A percentile compares a stretch with the other conserved stretches of the same genome.
These are phyloP conservation scores for Fremontodendron californicum DNA, from an alignment of 345 rosid genomes.

Conservation along the genomic window DNA sequence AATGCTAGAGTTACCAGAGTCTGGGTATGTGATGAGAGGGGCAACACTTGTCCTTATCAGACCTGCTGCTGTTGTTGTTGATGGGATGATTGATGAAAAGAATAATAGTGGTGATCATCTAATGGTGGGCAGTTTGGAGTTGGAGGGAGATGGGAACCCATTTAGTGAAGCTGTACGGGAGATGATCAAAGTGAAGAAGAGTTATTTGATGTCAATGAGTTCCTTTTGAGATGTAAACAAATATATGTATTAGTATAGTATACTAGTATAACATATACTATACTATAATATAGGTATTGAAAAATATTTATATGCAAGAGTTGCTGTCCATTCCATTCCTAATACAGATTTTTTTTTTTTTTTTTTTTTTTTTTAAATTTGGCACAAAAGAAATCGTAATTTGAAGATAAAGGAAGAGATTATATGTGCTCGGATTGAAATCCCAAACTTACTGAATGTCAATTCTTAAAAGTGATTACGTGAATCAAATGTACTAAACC, in stretches of 20 bases:
- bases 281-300: background rate
- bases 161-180: slow-evolving; percentile 39
- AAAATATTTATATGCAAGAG: background rate
- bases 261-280: too few species aligned
- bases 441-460: too few species aligned
- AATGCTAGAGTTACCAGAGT: slow-evolving; percentile 32
- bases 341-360: too few species aligned
- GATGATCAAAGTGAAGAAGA: slow-evolving; percentile 41
- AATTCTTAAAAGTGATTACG: too few species aligned
- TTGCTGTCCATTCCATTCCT: background rate
- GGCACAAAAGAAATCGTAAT: too few species aligned
- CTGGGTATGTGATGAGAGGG: slow-evolving; percentile 37
- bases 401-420: too few species aligned
- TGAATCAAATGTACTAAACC: too few species aligned
- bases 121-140: slow-evolving; percentile 9
- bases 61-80: slow-evolving; percentile 25
- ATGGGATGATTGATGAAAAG: background rate
- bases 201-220: slow-evolving; percentile 40
- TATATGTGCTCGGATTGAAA: too few species aligned
- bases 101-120: background rate
- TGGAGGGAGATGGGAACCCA: slow-evolving; percentile 16
- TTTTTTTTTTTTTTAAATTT: too few species aligned
- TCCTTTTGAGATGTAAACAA: slow-evolving; percentile 28
- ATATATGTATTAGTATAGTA: too few species aligned
- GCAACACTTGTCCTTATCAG: slow-evolving; percentile 38